These are phyloP conservation scores for Amylostereum chailletii DNA, from an alignment of 1,284 basidiomycete species.

Conservation along the genomic window DNA sequence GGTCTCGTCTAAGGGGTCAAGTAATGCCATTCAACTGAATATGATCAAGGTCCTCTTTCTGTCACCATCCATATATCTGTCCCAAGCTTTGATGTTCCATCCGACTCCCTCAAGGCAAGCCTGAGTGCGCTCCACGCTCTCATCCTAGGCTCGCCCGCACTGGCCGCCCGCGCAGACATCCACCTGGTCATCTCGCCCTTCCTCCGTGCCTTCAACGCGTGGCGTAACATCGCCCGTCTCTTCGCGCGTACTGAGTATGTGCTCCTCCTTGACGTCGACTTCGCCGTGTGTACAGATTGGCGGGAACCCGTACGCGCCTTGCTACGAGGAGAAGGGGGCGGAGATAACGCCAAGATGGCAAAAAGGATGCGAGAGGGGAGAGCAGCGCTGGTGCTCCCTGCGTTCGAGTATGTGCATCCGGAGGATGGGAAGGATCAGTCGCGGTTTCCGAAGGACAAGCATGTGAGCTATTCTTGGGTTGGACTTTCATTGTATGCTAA, in stretches of 20 bases:
- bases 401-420: constrained; percentile 67
- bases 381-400: constrained; percentile 70
- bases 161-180: constrained; percentile 70
- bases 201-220: constrained; percentile 60
- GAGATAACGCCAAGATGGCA: constrained; percentile 23
- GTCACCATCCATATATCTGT: constrained; percentile 65
- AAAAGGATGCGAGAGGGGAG: constrained; percentile 34
- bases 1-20: constrained; percentile 2
- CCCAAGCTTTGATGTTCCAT: constrained; percentile 16
- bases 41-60: constrained; percentile 65
- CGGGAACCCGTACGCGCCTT: constrained; percentile 37
- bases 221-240: constrained; percentile 76
- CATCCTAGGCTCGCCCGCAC: constrained; percentile 54
- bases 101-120: constrained; percentile 22
- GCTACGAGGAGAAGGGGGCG: neutral
- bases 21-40: neutral
- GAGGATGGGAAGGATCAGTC: constrained; percentile 47
- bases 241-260: constrained; percentile 75
- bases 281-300: constrained; percentile 76
- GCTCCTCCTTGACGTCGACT: constrained; percentile 87
- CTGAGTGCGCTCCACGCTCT: constrained; percentile 55
- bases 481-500: constrained; percentile 3
- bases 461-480: constrained; percentile 26
- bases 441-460: constrained; percentile 59
- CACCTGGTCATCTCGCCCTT: constrained; percentile 82